Base-by-base conservation (phyloP, 257 asterid genomes). In the Rubia yunnanensis region DNA sequence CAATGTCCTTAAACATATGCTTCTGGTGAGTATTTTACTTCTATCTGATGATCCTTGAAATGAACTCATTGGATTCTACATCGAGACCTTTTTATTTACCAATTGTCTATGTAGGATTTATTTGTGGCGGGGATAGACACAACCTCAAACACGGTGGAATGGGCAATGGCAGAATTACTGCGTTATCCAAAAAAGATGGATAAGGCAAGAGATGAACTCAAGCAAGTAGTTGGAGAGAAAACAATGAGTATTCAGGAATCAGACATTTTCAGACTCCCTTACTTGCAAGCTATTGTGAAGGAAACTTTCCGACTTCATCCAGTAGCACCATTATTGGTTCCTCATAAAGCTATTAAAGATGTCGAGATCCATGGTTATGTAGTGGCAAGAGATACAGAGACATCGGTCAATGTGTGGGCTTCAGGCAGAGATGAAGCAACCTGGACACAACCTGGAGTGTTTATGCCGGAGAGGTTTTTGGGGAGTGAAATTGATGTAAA, bases 331-430 rank as follows among this genome's bases (percentile, higher is more conserved):
- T 44, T 44, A 13, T 15, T 44, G 50, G n/a, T 44, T 44, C 50
- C 50, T 1, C 50, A 44, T 15, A 44, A 44, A 14, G n/a, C n/a
- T 20, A 44, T 5, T 2, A 20, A 44, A 44, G 50, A 44, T 44
- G 50, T 44, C 5, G 20, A 15, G 7, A 67, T 79, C 49, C 39
- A 65, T 0, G 76, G 78, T 23, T 83, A 76, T 26, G 31, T 48
- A 0, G n/a, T 83, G 10, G 84, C 85, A 0, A 67, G 65, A 56
- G 38, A 64, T 0, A 67, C 85, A 1, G 66, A 72, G 10, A 14
- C 80, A 31, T 66, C 78, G 0, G 64, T 80, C 10, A 83, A 80
- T n/a, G 75, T 62, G 10, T 76, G 85, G 85, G 84, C 86, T 0
- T 74, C 28, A 0, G 82, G 82, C 0, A 69, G 88, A 57, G 84